Base-by-base conservation (phyloP, 768 basidiomycete genomes). In the Termitomyces sp. region DNA sequence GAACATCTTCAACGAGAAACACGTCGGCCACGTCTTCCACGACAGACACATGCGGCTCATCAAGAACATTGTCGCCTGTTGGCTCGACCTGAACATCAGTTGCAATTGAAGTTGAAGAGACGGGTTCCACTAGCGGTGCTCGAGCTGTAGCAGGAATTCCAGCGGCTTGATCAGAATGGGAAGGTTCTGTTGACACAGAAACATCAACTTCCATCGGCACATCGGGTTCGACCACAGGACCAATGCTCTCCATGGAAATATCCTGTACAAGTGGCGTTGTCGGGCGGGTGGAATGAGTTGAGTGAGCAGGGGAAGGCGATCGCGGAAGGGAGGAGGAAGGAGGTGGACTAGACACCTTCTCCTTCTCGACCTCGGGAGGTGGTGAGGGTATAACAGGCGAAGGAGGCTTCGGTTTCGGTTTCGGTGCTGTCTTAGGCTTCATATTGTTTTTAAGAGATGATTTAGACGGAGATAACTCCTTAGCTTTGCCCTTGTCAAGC, bases 371-470 rank as follows among this genome's bases (percentile, higher is more conserved):
- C 1, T 45, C 52, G 24, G n/a, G 37, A 20, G 53, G 27, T 10
- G 27, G 16, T 4, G 24, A 44, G 18, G 53, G 53, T 26, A 45
- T 18, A 18, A 57, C 49, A 16, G 66, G 55, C 26, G 69, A 67
- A 10, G 62, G 51, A 32, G 72, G 61, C 53, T 75, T 72, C 20
- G 72, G 66, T 57, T 72, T 69, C 5, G 56, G 40, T 50, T 68
- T 68, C 46, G n/a, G 36, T 8, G n/a, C 36, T 30, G 53, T 68
- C 57, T 69, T 66, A 18, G 66, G 65, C 26, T 70, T 70, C 76
- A 73, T 75, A 62, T 69, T 74, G 36, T 67, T 64, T 69, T 73
- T 77, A 63, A 72, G 58, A 49, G 73, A 73, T 42, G 61, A 24
- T 56, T 73, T 74, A 39, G 57, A 39, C 34, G 62, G 62, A 13